Evolutionary conservation across 192 early-diverging fungal species (phyloP), one percentile per base, ranked within the genome.

Genomic region (Rhizophagus clarus): DNA sequence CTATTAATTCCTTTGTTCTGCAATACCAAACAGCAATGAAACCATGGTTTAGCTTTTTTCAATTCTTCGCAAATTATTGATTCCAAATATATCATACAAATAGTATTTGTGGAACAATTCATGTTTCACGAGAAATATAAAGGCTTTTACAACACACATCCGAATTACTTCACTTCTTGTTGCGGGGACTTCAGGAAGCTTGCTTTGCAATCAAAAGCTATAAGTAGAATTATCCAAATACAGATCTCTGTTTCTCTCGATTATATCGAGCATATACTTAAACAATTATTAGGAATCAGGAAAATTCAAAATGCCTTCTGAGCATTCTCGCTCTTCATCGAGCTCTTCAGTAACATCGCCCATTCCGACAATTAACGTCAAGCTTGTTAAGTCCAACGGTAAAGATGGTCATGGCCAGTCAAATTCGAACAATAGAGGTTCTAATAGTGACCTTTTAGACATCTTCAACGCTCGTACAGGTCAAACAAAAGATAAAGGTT

Each of bases 261-360:
- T 56, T 22, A 7, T 56, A 22, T 22, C 17, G 12, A 45, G 11
- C 11, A 45, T 45, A 12, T 45, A 45, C 12, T 45, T 45, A 45
- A 45, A 12, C 51, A 22, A 22, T 56, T 56, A 22, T 56, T 56
- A 7, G 6, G 29, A 68, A 31, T 17, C 28, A 22, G 5, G 22
- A 15, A 68, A 10, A 28, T 31, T 28, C 12, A 34, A 14, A 31
- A 74, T 74, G 73, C 73, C 73, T 10, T 74, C 73, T 31, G 73
- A 74, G 61, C 73, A 74, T 42, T 56, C 49, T 61, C 73, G 73
- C n/a, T 61, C 73, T 10, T 74, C 73, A 61, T 74, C 73, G n/a
- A 28, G 4, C 31, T 74, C 73, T 49, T 60, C 49, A 29, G 73
- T 74, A 28, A 74, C 73, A 24, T 74, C 73, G 24, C 73, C 73